Base-by-base conservation (phyloP, 768 basidiomycete genomes). In the Peribolospora baueri region DNA sequence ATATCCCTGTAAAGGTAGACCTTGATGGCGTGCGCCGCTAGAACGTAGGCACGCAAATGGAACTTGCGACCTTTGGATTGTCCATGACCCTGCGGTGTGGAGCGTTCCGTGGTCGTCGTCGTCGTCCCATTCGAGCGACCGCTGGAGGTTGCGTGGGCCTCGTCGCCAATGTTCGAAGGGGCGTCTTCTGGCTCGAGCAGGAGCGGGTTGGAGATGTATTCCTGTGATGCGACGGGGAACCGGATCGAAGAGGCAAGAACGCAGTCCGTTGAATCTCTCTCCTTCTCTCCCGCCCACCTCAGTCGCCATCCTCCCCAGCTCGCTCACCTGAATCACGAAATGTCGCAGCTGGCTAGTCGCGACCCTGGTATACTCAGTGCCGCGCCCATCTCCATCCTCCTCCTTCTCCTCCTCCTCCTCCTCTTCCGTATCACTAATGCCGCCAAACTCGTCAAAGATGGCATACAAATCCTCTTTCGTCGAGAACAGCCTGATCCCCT, bases 401-500 rank as follows among this genome's bases (percentile, higher is more conserved):
- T 57, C 60, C 0, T 58, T 55, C 3, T 61, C 59, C 40, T 58
- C 56, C 0, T 61, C 60, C 5, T 59, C 58, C 7, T 63, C 62
- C 6, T 61, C 61, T 13, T 53, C 54, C 8, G 55, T 58, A 37
- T 60, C 59, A 7, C 57, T 25, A 25, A 25, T 25, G 25, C 25
- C 56, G 38, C 91, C 90, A 60, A 95, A 95, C 25, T 75, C 75
- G 59, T 79, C 73, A 58, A 95, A 84, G 37, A 95, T 88, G 4
- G 65, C 62, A 56, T 75, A 74, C 56, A 98, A 71, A 41, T 75
- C 70, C 9, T 76, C 75, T 66, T 81, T 81, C 54, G 74, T 80
- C 53, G 81, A 77, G 68, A 98, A 95, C 50, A 98, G 69, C 48
- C 88, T 70, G 59, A 98, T 88, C 2, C 91, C 93, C 74, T 86